Base-by-base conservation (phyloP, 1,284 basidiomycete genomes). In the Cerrena zonata region DNA sequence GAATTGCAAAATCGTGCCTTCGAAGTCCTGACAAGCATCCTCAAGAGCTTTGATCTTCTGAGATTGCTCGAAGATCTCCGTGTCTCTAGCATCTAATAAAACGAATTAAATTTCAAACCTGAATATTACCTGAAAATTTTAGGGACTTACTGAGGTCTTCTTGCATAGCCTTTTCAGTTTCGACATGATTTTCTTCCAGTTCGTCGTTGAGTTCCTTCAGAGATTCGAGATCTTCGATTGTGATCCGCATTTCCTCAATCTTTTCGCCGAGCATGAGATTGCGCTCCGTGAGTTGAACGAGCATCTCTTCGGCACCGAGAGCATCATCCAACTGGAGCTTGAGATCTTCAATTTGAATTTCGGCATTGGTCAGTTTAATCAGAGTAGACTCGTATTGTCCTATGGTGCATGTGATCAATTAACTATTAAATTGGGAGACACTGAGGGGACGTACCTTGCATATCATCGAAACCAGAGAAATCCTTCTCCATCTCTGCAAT, bases 201-300 rank as follows among this genome's bases (percentile, higher is more conserved):
- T 99, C 96, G 58, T 99, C 95, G 56, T 87, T 93, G 49, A 99
- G 84, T 61, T 98, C 94, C 66, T 94, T 92, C 47, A 99, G 80
- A 12, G 94, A 85, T 64, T 99, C 95, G 13, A 97, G 81, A 63
- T 99, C 95, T 64, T 98, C 95, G 47, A 98, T 93, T 0, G 89
- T 91, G 49, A 91, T 86, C 4, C 89, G 81, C 87, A 98, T 94
- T 69, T 96, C 92, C 63, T 98, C 95, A 57, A 98, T 91, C 82
- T 90, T 95, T 91, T 96, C 94, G 57, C 89, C 86, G 47, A 96
- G 80, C 69, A 87, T 82, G 21, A 97, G 76, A 65, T 98, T 99
- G 22, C 93, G 84, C 63, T 98, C 96, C 0, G 95, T 98, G 34
- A 99, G 77, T 62, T 94, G 87, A 41, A 97, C 93, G 4, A 99